Evolutionary conservation across 345 rosid species (phyloP).

Genomic region (Punica granatum): DNA sequence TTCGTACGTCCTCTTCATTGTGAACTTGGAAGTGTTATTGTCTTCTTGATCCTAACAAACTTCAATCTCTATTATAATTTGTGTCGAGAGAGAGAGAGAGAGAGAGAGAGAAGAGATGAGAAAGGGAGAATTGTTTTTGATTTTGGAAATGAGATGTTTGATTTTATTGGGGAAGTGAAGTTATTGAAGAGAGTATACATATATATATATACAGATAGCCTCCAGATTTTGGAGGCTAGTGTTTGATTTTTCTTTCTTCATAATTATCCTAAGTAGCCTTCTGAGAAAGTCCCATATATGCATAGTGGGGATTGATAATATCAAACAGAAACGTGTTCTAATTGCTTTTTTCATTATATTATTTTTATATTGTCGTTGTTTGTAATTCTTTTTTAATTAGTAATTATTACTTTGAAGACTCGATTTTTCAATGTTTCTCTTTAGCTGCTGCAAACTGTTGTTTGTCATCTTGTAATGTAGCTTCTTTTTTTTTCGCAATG

Average conservation of each 20-base stretch:
- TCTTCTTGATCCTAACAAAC: neutral
- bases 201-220: no score
- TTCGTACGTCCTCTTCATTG: neutral
- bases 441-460: no score
- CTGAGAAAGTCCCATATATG: neutral
- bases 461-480: no score
- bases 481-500: no score
- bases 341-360: neutral
- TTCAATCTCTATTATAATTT: no score
- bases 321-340: neutral
- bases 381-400: neutral
- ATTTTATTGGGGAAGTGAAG: no score
- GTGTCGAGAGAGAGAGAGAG: no score
- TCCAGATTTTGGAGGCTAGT: neutral
- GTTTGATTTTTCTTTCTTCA: neutral
- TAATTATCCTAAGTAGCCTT: neutral
- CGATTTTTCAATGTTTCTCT: no score
- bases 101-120: no score
- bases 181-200: no score
- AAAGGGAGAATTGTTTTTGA: no score
- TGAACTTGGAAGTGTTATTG: neutral
- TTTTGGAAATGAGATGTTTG: no score
- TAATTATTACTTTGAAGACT: neutral
- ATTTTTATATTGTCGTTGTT: neutral
- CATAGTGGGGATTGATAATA: neutral